A percentile compares a stretch with the other conserved stretches of the same genome.
Evolutionary conservation across 1,284 basidiomycete species (phyloP).

Genomic region (Ustilago lituana): DNA sequence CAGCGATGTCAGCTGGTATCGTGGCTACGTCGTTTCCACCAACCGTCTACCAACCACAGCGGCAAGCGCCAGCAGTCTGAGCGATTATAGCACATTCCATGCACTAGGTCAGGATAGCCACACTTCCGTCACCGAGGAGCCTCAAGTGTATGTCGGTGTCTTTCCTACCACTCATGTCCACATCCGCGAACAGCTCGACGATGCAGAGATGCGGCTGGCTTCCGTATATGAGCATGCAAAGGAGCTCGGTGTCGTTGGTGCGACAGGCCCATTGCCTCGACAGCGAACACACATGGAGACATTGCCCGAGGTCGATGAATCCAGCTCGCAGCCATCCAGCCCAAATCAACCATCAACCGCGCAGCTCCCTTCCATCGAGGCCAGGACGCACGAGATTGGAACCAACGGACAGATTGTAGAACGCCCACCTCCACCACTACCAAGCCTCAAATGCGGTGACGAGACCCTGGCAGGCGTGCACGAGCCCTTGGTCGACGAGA

Average conservation of each 20-base stretch:
- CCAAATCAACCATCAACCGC: slow-evolving; percentile 20
- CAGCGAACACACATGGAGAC: slow-evolving; percentile 47
- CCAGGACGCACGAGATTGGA: slow-evolving; percentile 26
- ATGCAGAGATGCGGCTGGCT: slow-evolving; percentile 84
- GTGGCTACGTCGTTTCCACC: slow-evolving; percentile 80
- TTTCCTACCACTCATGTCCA: slow-evolving; percentile 92
- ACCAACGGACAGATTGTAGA: slow-evolving; percentile 41
- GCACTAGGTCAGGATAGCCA: slow-evolving; percentile 16
- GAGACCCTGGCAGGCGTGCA: slow-evolving; percentile 51
- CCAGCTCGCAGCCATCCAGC: slow-evolving; percentile 36
- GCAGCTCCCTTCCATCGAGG: slow-evolving; percentile 20
- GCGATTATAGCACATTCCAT: slow-evolving; percentile 54
- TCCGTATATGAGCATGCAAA: slow-evolving; percentile 71
- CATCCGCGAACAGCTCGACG: slow-evolving; percentile 85
- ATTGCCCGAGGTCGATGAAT: slow-evolving; percentile 50
- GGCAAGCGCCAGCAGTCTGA: slow-evolving; percentile 68
- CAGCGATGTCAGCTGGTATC: slow-evolving; percentile 63
- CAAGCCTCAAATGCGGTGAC: slow-evolving; percentile 77
- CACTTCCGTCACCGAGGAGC: slow-evolving; percentile 67
- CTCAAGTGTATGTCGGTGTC: slow-evolving; percentile 91
- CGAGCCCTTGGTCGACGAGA: slow-evolving; percentile 95
- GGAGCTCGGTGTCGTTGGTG: slow-evolving; percentile 53
- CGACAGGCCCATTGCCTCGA: slow-evolving; percentile 34
- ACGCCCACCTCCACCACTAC: slow-evolving; percentile 83
- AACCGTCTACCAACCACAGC: slow-evolving; percentile 41